Percentiles rank a stretch among this genome's conserved stretches.
Conservation (phyloP, 176 grass and related monocot species). For the Secale cereale region DNA sequence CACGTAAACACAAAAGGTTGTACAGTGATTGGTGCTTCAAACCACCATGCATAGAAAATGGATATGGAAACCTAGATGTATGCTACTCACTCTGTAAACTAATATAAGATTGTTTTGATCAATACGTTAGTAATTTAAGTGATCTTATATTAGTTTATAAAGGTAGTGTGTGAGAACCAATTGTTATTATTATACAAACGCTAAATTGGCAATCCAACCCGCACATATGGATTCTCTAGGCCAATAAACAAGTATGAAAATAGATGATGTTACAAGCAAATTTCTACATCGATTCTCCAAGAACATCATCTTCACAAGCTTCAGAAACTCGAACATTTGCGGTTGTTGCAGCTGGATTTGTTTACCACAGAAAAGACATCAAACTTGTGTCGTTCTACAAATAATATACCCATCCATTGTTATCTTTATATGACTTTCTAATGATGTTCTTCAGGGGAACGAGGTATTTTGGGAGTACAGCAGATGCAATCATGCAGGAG, state of each 20-base stretch:
- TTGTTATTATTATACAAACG: too few species aligned
- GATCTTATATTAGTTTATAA: too few species aligned
- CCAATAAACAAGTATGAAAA: neutral
- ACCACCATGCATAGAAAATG: too few species aligned
- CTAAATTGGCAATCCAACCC: too few species aligned
- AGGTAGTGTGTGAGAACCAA: too few species aligned
- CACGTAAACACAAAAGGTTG: too few species aligned
- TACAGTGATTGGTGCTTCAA: too few species aligned
- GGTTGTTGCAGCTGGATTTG: neutral
- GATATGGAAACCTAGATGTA: too few species aligned
- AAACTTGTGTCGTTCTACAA: neutral
- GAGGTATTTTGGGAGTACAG: neutral
- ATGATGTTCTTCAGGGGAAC: neutral
- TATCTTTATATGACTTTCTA: neutral
- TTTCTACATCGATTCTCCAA: neutral
- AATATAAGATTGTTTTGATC: too few species aligned
- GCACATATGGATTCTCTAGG: neutral
- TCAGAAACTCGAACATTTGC: neutral
- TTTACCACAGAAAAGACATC: neutral
- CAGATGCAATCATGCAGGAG: neutral
- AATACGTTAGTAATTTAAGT: too few species aligned
- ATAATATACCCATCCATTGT: neutral
- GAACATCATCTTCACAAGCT: neutral
- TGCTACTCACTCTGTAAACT: too few species aligned
- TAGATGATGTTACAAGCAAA: neutral